Base-by-base conservation (phyloP, 2,329 filamentous ascomycete species). In the Xylariaceae sp. region DNA sequence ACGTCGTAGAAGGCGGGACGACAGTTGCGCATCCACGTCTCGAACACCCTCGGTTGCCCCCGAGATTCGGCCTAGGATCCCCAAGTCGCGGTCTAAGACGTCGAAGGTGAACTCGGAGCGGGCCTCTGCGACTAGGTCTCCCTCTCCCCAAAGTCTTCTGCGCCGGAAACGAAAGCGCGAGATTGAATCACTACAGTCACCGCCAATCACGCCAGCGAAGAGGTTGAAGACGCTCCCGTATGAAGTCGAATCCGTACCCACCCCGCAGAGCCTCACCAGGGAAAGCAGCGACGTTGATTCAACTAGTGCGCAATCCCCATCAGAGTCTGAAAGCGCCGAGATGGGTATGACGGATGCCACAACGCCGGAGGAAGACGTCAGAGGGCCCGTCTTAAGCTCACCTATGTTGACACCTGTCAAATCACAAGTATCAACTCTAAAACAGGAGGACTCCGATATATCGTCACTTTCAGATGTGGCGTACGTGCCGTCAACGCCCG, bases 11-110 rank as follows among this genome's bases (percentile, higher is more conserved):
- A 72, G 80, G 62, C 73, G 82, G 56, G 81, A 81, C 23, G 80
- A 81, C 40, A 80, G 79, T 59, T 71, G 78, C 49, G 75, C 73
- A 40, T 73, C 75, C 43, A 76, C 76, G 5, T 87, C 84, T 18
- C 75, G 84, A 57, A 83, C 82, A 3, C 78, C 83, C 2, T 87
- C 84, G 0, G 77, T 81, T 21, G 82, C 79, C 0, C 83, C 83
- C 1, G 79, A 82, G 23, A 78, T 84, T 26, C 77, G 82, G 12
- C 81, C 81, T 1, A 77, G 78, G 14, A 71, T 85, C 20, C 70
- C 70, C 21, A 82, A 78, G 65, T 70, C 65, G 0, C 70, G 71
- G 50, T 65, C 71, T 3, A 74, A 75, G 61, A 69, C 63, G 5
- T 62, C 72, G 20, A 67, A 74, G 3, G 65, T 64, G 12, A 71